Evolutionary conservation across 768 basidiomycete genomes (phyloP).

Genomic region (Tylopilus balloui): DNA sequence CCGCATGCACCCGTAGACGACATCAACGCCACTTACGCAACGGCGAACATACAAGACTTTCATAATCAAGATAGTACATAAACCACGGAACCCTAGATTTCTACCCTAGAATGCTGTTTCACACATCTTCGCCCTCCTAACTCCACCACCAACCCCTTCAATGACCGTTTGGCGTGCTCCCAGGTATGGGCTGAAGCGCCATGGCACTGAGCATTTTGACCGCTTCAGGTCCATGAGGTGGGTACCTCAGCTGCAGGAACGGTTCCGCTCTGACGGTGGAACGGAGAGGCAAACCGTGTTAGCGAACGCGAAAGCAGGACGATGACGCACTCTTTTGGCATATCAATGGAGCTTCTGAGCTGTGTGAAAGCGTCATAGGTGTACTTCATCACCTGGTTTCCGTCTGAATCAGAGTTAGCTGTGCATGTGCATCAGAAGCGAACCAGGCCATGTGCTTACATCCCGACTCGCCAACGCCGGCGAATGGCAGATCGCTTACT

Average conservation of each 20-base stretch:
- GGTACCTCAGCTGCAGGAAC: conserved; percentile 20
- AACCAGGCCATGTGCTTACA: conserved; percentile 37
- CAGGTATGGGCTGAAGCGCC: conserved; percentile 14
- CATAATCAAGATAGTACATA: no score
- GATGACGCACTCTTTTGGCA: conserved; percentile 49
- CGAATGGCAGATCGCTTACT: conserved; percentile 45
- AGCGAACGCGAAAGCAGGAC: neutral
- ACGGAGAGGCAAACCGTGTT: neutral
- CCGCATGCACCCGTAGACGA: neutral
- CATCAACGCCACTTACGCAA: neutral
- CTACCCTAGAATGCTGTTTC: neutral
- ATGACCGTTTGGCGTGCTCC: conserved; percentile 2
- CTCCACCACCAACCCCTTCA: neutral
- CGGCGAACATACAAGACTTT: neutral
- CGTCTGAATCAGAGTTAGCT: conserved; percentile 37
- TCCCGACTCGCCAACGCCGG: conserved; percentile 60
- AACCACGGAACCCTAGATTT: neutral
- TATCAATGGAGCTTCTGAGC: conserved; percentile 44
- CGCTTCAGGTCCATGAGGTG: conserved; percentile 20
- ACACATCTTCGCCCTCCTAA: neutral
- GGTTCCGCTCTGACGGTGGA: conserved; percentile 20
- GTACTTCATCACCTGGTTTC: conserved; percentile 47
- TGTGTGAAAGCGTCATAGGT: conserved; percentile 56
- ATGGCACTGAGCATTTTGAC: conserved; percentile 8
- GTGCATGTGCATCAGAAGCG: neutral